Percentiles rank a stretch among this genome's conserved stretches.
These are phyloP conservation scores for Blastobotrys illinoisensis DNA, from an alignment of 1,139 yeast species.

Conservation along the genomic window DNA sequence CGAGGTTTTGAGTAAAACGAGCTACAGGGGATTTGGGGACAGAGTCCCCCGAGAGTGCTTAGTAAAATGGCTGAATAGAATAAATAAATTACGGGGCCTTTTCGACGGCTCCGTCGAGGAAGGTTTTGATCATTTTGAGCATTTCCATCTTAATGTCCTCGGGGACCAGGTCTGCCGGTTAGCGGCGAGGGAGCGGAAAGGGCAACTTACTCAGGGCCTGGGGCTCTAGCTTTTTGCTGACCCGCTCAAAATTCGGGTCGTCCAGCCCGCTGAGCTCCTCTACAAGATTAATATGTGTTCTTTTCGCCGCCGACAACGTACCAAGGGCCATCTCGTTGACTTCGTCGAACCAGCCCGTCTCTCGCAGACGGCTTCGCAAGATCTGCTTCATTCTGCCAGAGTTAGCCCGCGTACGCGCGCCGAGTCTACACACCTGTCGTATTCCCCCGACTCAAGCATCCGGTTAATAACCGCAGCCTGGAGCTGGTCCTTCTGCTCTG, in stretches of 20 bases:
- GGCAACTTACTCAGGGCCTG: slow-evolving; percentile 49
- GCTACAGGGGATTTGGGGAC: too few species aligned
- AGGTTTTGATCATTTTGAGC: slow-evolving; percentile 51
- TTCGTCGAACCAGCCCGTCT: slow-evolving; percentile 84
- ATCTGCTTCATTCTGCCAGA: slow-evolving; percentile 25
- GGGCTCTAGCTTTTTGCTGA: slow-evolving; percentile 53
- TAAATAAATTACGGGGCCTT: slow-evolving; percentile 17
- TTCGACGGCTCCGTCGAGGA: slow-evolving; percentile 45
- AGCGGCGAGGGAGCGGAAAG: not conserved
- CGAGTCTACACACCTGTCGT: slow-evolving; percentile 44
- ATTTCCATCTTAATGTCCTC: slow-evolving; percentile 56
- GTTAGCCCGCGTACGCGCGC: not conserved
- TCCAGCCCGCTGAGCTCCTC: slow-evolving; percentile 39
- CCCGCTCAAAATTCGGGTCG: slow-evolving; percentile 47
- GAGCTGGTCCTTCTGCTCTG: not conserved
- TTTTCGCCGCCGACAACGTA: slow-evolving; percentile 15
- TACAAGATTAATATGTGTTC: slow-evolving; percentile 9
- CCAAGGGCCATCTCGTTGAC: slow-evolving; percentile 54
- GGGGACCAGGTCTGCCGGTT: slow-evolving; percentile 49
- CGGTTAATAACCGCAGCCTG: slow-evolving; percentile 28
- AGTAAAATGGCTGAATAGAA: too few species aligned
- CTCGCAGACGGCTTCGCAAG: slow-evolving; percentile 59
- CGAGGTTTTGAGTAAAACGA: too few species aligned
- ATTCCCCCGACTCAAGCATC: slow-evolving; percentile 72
- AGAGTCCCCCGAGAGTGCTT: too few species aligned